Evolutionary conservation across 176 grass and related monocot genomes (phyloP).

Genomic region (Hordeum marinum): DNA sequence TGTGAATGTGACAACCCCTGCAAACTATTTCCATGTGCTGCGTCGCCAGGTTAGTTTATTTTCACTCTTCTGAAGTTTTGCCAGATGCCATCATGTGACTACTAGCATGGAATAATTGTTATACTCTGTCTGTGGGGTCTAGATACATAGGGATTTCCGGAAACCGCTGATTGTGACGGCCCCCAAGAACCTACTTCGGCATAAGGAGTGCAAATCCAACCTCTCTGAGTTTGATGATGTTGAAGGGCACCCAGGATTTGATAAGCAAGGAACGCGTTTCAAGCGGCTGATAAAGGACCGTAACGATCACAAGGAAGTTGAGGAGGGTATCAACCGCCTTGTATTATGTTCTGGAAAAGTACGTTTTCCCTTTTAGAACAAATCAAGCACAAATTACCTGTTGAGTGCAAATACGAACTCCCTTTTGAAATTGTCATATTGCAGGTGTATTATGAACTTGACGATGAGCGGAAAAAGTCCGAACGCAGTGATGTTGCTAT

Average conservation of each 20-base stretch:
- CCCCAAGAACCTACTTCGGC: slow-evolving; percentile 85
- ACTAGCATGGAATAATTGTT: background rate
- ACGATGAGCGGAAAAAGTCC: slow-evolving; percentile 64
- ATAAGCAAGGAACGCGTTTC: slow-evolving; percentile 94
- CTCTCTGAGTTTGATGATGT: slow-evolving; percentile 96
- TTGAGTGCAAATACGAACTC: background rate
- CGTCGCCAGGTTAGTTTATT: slow-evolving; percentile 67
- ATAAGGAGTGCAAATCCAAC: slow-evolving; percentile 95
- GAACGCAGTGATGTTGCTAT: slow-evolving; percentile 73
- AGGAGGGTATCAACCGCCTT: slow-evolving; percentile 76
- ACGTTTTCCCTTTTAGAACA: slow-evolving; percentile 5
- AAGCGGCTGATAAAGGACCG: slow-evolving; percentile 92
- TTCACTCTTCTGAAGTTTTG: background rate
- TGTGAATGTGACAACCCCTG: slow-evolving; percentile 95
- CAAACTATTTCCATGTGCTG: slow-evolving; percentile 94
- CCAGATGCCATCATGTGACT: background rate
- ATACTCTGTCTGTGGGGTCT: slow-evolving; percentile 5
- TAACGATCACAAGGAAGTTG: slow-evolving; percentile 69
- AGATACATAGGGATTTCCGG: slow-evolving; percentile 90
- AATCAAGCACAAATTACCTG: background rate
- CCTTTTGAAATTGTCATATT: slow-evolving; percentile 9
- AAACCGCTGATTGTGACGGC: slow-evolving; percentile 81
- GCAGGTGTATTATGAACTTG: slow-evolving; percentile 96
- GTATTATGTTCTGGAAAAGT: slow-evolving; percentile 93
- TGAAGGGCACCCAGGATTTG: slow-evolving; percentile 84